Conservation (phyloP, 129 eudicot genomes). For the Lonicera japonica region DNA sequence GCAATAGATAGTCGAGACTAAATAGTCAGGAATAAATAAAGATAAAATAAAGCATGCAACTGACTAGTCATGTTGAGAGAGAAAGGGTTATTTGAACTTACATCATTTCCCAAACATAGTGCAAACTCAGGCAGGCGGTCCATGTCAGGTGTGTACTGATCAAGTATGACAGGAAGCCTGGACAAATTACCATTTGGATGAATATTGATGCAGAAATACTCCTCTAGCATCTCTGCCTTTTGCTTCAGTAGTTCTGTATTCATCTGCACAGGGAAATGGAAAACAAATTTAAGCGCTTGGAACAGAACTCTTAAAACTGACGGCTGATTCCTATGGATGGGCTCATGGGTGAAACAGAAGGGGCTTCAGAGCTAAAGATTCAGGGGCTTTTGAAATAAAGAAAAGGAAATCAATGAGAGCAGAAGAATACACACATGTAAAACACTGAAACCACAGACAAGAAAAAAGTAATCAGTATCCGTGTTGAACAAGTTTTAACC, state of each 20-base stretch:
- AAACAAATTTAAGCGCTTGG: not conserved
- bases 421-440: too few relatives aligned
- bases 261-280: slow-evolving; percentile 48
- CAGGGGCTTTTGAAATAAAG: too few relatives aligned
- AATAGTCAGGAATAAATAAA: too few relatives aligned
- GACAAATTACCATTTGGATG: slow-evolving; percentile 68
- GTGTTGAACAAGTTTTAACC: too few relatives aligned
- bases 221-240: slow-evolving; percentile 81
- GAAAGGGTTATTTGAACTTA: slow-evolving; percentile 24
- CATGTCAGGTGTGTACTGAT: slow-evolving; percentile 97
- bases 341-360: too few relatives aligned
- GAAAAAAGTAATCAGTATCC: too few relatives aligned
- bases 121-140: slow-evolving; percentile 89
- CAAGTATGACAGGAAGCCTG: slow-evolving; percentile 91
- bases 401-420: not conserved
- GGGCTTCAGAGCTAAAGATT: too few relatives aligned
- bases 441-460: too few relatives aligned
- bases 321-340: too few relatives aligned
- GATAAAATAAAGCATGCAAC: too few relatives aligned
- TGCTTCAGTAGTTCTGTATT: slow-evolving; percentile 53
- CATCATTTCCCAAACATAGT: slow-evolving; percentile 90
- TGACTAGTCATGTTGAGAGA: not conserved
- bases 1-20: not conserved
- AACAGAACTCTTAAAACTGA: too few relatives aligned
- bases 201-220: slow-evolving; percentile 66